Evolutionary conservation across 805 yeast species (phyloP).

Genomic region (Saccharomycopsis olivae): DNA sequence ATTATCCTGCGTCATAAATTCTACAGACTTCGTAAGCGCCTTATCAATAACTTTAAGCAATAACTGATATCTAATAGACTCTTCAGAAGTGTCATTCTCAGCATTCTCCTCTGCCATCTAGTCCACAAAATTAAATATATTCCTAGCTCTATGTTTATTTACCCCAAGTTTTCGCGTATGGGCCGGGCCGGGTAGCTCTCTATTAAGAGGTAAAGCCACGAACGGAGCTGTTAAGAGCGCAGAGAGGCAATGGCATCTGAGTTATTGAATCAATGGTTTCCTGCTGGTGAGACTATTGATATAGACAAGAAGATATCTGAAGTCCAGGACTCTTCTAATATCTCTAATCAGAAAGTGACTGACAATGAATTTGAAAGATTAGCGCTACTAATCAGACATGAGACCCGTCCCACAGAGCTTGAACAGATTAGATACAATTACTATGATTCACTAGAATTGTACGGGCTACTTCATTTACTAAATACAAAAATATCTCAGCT

Average conservation of each 20-base stretch:
- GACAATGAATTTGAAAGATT: background rate
- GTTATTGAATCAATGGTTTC: background rate
- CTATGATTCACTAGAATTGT: background rate
- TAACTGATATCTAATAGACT: constrained; percentile 9
- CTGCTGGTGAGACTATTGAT: background rate
- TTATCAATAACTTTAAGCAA: constrained; percentile 12
- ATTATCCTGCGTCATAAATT: constrained; percentile 35
- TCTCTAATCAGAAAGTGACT: background rate
- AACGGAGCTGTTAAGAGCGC: too few relatives aligned
- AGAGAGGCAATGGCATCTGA: too few relatives aligned
- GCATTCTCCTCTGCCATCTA: background rate
- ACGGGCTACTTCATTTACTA: background rate
- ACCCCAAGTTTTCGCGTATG: too few relatives aligned
- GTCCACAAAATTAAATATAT: background rate
- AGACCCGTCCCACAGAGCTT: too few relatives aligned
- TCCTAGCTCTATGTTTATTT: background rate
- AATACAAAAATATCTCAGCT: background rate
- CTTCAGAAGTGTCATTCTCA: too few relatives aligned
- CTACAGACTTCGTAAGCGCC: constrained; percentile 34
- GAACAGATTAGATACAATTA: background rate
- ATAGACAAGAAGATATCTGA: background rate
- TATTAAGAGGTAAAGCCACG: too few relatives aligned
- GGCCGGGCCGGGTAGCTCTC: too few relatives aligned
- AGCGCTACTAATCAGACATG: too few relatives aligned
- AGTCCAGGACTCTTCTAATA: background rate